Conservation (phyloP, 768 basidiomycete genomes). For the Mycena polygramma region DNA sequence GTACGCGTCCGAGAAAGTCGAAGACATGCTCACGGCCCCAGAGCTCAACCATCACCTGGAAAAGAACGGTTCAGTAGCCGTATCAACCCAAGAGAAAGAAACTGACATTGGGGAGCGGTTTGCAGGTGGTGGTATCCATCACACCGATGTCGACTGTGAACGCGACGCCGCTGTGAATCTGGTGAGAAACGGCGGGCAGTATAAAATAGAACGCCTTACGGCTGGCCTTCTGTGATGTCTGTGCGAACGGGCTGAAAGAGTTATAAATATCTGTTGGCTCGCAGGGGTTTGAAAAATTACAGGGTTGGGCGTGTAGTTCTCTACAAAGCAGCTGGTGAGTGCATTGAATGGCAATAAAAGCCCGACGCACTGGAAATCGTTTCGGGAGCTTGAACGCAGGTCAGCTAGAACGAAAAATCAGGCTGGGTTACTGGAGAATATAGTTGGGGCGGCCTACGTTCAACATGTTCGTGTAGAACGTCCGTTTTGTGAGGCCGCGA, state of each 20-base stretch:
- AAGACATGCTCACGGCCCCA: constrained; percentile 43
- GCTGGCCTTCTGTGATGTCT: constrained; percentile 46
- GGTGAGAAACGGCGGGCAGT: not conserved
- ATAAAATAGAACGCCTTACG: constrained; percentile 35
- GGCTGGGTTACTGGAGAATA: not conserved
- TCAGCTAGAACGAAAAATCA: constrained; percentile 30
- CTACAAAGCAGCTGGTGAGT: not conserved
- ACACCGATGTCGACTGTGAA: constrained; percentile 55
- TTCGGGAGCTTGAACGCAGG: constrained; percentile 42
- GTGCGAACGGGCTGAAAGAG: constrained; percentile 40
- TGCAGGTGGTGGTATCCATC: constrained; percentile 55
- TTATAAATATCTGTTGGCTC: not conserved
- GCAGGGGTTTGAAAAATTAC: constrained; percentile 2
- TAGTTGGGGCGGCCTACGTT: constrained; percentile 35
- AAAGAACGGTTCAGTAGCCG: not conserved
- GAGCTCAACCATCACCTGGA: constrained; percentile 53
- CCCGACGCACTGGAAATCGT: constrained; percentile 31
- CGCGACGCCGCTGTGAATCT: constrained; percentile 46
- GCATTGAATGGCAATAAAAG: not conserved
- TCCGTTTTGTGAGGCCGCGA: constrained; percentile 39
- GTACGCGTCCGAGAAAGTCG: not conserved
- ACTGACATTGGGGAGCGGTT: constrained; percentile 47
- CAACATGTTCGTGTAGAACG: constrained; percentile 38
- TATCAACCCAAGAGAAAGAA: not conserved
- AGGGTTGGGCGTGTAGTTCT: constrained; percentile 38